Percentiles rank a stretch among this genome's conserved stretches.
phyloP scores from a whole-genome alignment of 2,329 filamentous ascomycete genomes.

The Rhynchosporium graminicola region DNA sequence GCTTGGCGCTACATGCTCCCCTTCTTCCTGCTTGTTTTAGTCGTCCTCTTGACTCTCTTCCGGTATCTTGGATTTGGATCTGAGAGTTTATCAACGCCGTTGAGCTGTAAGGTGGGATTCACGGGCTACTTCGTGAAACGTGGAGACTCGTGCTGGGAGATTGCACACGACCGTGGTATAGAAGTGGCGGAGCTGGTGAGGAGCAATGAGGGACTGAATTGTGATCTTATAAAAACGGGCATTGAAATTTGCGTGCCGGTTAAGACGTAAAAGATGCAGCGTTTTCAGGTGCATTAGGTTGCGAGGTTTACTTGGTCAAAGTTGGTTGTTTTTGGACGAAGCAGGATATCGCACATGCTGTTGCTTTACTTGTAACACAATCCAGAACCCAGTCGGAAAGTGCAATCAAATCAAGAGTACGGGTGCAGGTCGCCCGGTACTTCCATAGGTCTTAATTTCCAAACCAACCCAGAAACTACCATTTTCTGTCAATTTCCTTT shows the following conservation, averaged over 20 bases:
- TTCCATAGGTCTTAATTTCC: neutral
- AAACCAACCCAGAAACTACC: too few relatives aligned
- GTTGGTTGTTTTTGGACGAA: neutral
- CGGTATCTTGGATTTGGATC: conserved; percentile 26
- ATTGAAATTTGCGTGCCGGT: conserved; percentile 46
- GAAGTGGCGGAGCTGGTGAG: conserved; percentile 49
- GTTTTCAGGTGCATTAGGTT: neutral
- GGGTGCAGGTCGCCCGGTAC: neutral
- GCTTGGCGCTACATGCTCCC: conserved; percentile 48
- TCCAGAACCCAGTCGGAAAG: neutral
- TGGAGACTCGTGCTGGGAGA: conserved; percentile 17
- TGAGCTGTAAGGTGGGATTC: conserved; percentile 1
- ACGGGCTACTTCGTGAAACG: conserved; percentile 7
- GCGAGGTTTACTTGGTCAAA: neutral
- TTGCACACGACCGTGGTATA: conserved; percentile 42
- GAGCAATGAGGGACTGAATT: conserved; percentile 50
- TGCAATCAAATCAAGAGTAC: too few relatives aligned
- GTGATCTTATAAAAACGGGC: conserved; percentile 48
- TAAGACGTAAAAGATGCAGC: neutral
- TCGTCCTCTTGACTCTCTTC: conserved; percentile 57
- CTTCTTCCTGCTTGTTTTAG: conserved; percentile 39
- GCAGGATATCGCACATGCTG: neutral
- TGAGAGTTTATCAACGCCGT: neutral
- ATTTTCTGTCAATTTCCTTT: too few relatives aligned
- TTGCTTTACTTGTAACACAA: neutral